Evolutionary conservation across 2,329 filamentous ascomycete species (phyloP).

Genomic region (Fusarium luffae): DNA sequence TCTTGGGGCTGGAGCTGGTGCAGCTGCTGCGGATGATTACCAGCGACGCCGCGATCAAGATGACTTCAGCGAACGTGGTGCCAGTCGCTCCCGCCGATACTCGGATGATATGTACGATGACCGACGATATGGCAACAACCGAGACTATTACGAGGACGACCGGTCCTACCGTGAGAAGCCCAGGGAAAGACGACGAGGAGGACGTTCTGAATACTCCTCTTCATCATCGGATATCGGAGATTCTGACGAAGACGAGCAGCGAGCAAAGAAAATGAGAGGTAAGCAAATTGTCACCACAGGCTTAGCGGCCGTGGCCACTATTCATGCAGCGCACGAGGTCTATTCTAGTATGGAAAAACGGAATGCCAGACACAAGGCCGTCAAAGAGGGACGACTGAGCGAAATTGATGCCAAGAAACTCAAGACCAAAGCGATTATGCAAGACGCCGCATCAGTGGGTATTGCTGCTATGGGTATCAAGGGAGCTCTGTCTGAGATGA

Average conservation of each 20-base stretch:
- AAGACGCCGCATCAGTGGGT: conserved; percentile 69
- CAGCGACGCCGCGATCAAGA: conserved; percentile 56
- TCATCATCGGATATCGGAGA: conserved; percentile 68
- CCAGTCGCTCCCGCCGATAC: conserved; percentile 55
- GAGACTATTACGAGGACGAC: conserved; percentile 61
- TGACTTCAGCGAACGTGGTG: conserved; percentile 57
- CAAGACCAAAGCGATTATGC: conserved; percentile 66
- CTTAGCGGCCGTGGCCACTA: conserved; percentile 67
- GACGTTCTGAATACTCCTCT: conserved; percentile 59
- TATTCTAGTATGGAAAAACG: conserved; percentile 70
- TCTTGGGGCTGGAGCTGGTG: conserved; percentile 62
- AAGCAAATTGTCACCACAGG: conserved; percentile 69
- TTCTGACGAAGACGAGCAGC: conserved; percentile 67
- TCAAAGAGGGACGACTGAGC: conserved; percentile 64
- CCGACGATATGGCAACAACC: conserved; percentile 53
- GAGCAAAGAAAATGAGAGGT: conserved; percentile 68
- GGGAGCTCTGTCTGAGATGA: conserved; percentile 65
- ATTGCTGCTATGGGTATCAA: conserved; percentile 69
- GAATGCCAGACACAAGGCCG: conserved; percentile 63
- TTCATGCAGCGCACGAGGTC: conserved; percentile 69
- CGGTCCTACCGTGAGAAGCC: conserved; percentile 56
- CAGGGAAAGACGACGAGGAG: conserved; percentile 53
- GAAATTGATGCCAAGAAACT: conserved; percentile 65
- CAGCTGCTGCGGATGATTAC: conserved; percentile 51
- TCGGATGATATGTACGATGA: conserved; percentile 60